These are phyloP conservation scores for Iberis amara DNA, from an alignment of 441 rosid genomes.

Conservation along the genomic window DNA sequence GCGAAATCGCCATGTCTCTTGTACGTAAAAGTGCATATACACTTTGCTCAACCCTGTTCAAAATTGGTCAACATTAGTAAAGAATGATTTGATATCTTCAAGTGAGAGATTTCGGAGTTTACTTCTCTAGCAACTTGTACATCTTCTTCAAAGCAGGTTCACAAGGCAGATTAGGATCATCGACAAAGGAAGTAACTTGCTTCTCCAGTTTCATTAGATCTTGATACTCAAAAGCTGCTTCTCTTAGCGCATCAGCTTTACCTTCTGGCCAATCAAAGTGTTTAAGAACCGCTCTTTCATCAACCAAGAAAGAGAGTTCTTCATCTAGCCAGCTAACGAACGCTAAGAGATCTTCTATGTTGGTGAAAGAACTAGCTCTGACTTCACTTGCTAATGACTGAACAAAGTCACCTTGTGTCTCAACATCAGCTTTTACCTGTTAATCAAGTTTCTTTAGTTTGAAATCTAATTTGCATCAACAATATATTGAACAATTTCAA, in stretches of 20 bases:
- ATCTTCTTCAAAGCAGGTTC: constrained; percentile 88
- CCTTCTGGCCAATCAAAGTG: constrained; percentile 99
- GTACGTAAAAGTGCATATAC: constrained; percentile 87
- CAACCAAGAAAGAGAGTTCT: constrained; percentile 98
- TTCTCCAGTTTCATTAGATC: constrained; percentile 84
- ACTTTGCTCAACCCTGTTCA: constrained; percentile 76
- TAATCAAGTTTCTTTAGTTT: constrained; percentile 24
- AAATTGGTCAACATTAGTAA: neutral
- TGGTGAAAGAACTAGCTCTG: constrained; percentile 72
- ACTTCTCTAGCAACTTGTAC: constrained; percentile 94
- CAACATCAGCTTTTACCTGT: constrained; percentile 97
- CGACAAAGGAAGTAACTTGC: constrained; percentile 66
- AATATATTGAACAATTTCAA: neutral
- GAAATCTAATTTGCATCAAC: neutral
- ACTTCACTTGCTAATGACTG: constrained; percentile 87
- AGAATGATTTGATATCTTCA: constrained; percentile 10
- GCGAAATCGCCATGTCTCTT: constrained; percentile 85
- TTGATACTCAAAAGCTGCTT: constrained; percentile 93
- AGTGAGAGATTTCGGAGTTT: constrained; percentile 10
- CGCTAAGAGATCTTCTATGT: constrained; percentile 71
- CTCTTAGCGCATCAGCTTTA: constrained; percentile 92
- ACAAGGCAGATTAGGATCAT: constrained; percentile 77
- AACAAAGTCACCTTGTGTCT: constrained; percentile 95
- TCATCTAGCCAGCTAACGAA: constrained; percentile 98
- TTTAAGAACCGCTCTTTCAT: constrained; percentile 94